Evolutionary conservation across 192 early-diverging fungal genomes (phyloP).

Genomic region (Backusella morwellensis): DNA sequence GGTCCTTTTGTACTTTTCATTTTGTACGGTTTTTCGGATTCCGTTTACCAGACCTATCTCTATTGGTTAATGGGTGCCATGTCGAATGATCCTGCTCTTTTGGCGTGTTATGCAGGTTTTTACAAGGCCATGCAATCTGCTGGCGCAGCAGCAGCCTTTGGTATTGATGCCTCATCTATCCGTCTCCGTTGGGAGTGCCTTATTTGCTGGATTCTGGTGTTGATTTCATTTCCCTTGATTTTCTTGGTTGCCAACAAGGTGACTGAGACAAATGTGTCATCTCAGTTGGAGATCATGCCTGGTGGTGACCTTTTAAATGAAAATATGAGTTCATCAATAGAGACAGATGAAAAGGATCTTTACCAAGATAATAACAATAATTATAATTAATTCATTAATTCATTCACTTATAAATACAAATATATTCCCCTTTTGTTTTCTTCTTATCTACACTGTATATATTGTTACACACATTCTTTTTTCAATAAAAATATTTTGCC

Average conservation of each 20-base stretch:
- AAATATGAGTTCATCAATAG: background rate
- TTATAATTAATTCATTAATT: background rate
- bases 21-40: conserved; percentile 76
- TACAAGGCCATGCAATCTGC: conserved; percentile 87
- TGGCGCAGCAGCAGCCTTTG: conserved; percentile 73
- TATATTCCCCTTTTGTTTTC: background rate
- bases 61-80: conserved; percentile 87
- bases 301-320: background rate
- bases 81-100: conserved; percentile 69
- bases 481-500: background rate
- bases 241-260: conserved; percentile 42
- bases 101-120: conserved; percentile 74
- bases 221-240: conserved; percentile 46
- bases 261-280: conserved; percentile 39
- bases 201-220: conserved; percentile 54
- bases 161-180: conserved; percentile 53
- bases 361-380: background rate
- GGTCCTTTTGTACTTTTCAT: conserved; percentile 71
- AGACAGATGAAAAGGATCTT: background rate
- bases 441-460: background rate
- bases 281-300: background rate
- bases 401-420: background rate
- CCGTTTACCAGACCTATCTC: conserved; percentile 70
- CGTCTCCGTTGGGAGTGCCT: conserved; percentile 23
- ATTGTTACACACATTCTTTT: background rate